Conservation (phyloP, 345 rosid species). For the Camelina sativa region DNA sequence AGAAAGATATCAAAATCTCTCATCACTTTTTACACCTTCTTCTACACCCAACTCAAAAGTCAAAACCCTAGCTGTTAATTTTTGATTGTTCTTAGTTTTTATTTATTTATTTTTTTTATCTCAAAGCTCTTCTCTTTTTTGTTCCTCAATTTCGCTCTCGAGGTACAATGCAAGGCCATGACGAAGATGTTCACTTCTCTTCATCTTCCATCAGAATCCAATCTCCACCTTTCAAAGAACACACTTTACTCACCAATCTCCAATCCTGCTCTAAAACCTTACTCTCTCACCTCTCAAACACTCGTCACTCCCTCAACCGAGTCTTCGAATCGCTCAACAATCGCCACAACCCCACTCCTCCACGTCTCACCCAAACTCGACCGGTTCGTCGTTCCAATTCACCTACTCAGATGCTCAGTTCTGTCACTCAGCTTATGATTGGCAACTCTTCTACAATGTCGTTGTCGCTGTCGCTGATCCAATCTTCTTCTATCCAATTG, state of each 20-base stretch:
- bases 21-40: background rate
- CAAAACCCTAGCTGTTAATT: slow-evolving; percentile 16
- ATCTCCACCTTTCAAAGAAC: slow-evolving; percentile 11
- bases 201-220: slow-evolving; percentile 34
- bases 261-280: slow-evolving; percentile 44
- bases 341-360: slow-evolving; percentile 8
- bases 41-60: background rate
- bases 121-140: no score
- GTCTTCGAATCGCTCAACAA: slow-evolving; percentile 27
- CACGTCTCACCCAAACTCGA: slow-evolving; percentile 5
- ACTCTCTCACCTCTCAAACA: slow-evolving; percentile 33
- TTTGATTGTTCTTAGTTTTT: no score
- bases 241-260: slow-evolving; percentile 41
- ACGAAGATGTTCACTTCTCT: slow-evolving; percentile 32
- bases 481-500: slow-evolving; percentile 10
- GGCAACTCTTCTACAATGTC: slow-evolving; percentile 53
- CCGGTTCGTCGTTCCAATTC: slow-evolving; percentile 21
- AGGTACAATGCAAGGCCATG: slow-evolving; percentile 18
- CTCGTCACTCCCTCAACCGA: slow-evolving; percentile 32
- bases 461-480: slow-evolving; percentile 57
- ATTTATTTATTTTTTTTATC: no score
- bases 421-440: slow-evolving; percentile 37
- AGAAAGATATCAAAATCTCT: background rate
- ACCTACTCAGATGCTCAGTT: slow-evolving; percentile 42
- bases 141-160: slow-evolving; percentile 10